Evolutionary conservation across 768 basidiomycete genomes (phyloP).

Genomic region (Phaeolepiota aurea): DNA sequence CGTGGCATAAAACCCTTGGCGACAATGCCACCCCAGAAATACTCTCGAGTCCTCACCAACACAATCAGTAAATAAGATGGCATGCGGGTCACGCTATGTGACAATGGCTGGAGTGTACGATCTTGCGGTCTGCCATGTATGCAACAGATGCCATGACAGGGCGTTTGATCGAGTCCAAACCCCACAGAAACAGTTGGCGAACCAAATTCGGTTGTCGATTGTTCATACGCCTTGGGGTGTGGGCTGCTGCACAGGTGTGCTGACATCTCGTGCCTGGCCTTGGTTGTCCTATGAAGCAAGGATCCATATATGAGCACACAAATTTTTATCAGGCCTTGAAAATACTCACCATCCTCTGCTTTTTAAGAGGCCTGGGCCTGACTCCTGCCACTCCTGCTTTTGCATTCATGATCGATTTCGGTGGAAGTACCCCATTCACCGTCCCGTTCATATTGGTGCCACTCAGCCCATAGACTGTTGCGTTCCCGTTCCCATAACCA

Average conservation of each 20-base stretch:
- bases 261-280: conserved; percentile 53
- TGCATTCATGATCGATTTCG: conserved; percentile 32
- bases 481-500: conserved; percentile 25
- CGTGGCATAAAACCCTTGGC: no score
- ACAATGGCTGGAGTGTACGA: no score
- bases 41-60: no score
- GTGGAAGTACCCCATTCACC: conserved; percentile 12
- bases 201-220: no score
- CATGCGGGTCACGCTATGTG: no score
- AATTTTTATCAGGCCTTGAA: conserved; percentile 2
- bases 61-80: no score
- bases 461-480: conserved; percentile 2
- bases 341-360: conserved; percentile 59
- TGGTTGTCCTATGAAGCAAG: conserved; percentile 41
- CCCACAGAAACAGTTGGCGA: no score
- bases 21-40: no score
- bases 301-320: neutral
- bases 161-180: no score
- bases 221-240: conserved; percentile 61
- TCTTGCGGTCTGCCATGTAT: no score
- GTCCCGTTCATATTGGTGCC: conserved; percentile 12
- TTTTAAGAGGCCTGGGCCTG: conserved; percentile 67
- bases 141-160: no score
- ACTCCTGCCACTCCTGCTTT: conserved; percentile 51
- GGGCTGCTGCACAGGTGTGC: conserved; percentile 54